These are phyloP conservation scores for Paracamarosporium sp. DNA, from an alignment of 2,329 filamentous ascomycete genomes.

Conservation along the genomic window DNA sequence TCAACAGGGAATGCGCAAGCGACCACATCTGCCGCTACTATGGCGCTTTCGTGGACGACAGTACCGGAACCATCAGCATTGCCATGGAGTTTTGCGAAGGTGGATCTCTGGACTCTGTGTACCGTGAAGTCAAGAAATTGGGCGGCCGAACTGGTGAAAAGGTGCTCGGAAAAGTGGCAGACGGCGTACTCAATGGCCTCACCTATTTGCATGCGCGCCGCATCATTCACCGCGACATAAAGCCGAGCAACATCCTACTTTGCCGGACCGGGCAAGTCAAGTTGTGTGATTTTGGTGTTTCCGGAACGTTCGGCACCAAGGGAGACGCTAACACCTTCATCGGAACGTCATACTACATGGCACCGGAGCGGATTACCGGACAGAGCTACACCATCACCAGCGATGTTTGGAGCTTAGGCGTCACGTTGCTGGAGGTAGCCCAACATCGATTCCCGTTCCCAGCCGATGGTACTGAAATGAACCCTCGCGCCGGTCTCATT, in stretches of 20 bases:
- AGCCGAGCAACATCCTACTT: conserved; percentile 94
- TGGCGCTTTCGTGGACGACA: conserved; percentile 93
- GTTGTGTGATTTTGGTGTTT: conserved; percentile 97
- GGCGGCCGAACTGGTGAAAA: conserved; percentile 96
- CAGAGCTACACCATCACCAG: conserved; percentile 98
- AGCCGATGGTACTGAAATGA: conserved; percentile 93
- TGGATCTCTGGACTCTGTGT: conserved; percentile 93
- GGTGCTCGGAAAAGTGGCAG: conserved; percentile 93
- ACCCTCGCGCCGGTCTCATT: conserved; percentile 89
- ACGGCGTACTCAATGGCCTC: conserved; percentile 89
- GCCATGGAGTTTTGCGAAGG: conserved; percentile 99
- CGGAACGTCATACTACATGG: conserved; percentile 99
- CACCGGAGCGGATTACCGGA: conserved; percentile 94
- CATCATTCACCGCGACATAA: conserved; percentile 99
- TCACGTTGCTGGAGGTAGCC: conserved; percentile 97
- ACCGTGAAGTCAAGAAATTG: conserved; percentile 94
- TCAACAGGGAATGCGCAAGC: conserved; percentile 97
- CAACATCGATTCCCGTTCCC: conserved; percentile 99
- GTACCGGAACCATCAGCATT: conserved; percentile 96
- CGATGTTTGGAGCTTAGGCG: conserved; percentile 97
- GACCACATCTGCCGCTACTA: conserved; percentile 98
- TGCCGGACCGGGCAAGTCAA: conserved; percentile 90
- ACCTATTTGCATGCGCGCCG: conserved; percentile 95
- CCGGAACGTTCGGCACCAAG: conserved; percentile 97
- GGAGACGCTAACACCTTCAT: conserved; percentile 99